Conservation (phyloP, 2,329 filamentous ascomycete genomes). For the Paraphaeosphaeria sporulosa region DNA sequence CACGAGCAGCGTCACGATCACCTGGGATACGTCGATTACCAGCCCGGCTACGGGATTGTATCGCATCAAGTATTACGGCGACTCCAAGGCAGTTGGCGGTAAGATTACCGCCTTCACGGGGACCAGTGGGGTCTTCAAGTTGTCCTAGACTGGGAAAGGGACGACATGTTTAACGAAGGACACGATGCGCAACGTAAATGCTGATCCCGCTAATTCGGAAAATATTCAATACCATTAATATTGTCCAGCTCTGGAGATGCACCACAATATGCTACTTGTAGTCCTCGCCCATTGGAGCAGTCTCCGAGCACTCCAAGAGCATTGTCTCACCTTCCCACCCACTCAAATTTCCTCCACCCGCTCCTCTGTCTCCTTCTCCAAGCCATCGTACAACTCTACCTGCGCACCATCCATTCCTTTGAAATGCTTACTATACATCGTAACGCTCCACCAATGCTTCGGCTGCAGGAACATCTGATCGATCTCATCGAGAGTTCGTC, state of each 20-base stretch:
- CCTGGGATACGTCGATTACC: conserved; percentile 74
- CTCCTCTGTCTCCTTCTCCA: too few species aligned
- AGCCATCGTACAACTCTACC: too few species aligned
- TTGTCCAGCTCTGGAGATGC: neutral
- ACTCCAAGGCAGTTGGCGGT: conserved; percentile 69
- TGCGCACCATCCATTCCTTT: too few species aligned
- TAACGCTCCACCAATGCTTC: too few species aligned
- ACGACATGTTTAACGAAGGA: conserved; percentile 7
- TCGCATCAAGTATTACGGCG: conserved; percentile 82
- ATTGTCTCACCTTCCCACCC: too few species aligned
- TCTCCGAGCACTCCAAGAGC: too few species aligned
- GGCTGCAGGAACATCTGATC: too few species aligned
- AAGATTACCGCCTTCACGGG: conserved; percentile 49
- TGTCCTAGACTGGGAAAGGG: conserved; percentile 2
- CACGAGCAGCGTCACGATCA: conserved; percentile 78
- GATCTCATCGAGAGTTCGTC: too few species aligned
- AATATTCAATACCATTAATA: neutral
- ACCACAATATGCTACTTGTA: neutral
- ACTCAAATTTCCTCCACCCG: too few species aligned
- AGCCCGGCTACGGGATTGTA: conserved; percentile 68
- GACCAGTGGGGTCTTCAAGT: conserved; percentile 34
- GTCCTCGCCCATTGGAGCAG: too few species aligned
- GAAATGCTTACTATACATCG: too few species aligned
- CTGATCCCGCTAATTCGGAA: neutral
- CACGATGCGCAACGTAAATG: conserved; percentile 5